These are phyloP conservation scores for Xylaria sp. DNA, from an alignment of 2,329 filamentous ascomycete species.

Conservation along the genomic window DNA sequence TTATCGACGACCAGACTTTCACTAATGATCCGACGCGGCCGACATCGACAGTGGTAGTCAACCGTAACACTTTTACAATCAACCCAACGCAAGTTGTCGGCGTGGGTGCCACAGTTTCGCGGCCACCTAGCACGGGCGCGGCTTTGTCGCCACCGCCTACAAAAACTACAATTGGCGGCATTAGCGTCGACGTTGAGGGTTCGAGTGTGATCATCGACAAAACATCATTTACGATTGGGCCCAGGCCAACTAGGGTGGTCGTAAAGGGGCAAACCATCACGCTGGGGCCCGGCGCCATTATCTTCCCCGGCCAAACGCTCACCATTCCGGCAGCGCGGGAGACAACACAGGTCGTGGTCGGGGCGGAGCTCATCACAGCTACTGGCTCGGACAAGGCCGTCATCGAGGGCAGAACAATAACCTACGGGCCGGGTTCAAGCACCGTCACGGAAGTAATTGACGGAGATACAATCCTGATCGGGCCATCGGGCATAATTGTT, in stretches of 20 bases:
- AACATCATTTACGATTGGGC: constrained; percentile 50
- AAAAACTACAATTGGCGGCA: constrained; percentile 46
- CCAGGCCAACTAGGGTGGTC: constrained; percentile 44
- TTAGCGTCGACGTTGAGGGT: constrained; percentile 50
- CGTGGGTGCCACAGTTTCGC: constrained; percentile 50
- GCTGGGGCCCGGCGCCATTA: constrained; percentile 41
- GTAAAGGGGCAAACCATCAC: constrained; percentile 36
- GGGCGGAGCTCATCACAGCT: constrained; percentile 54
- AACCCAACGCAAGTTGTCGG: constrained; percentile 53
- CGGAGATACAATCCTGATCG: constrained; percentile 58
- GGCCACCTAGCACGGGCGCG: constrained; percentile 46
- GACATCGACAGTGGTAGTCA: constrained; percentile 49
- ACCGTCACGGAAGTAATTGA: constrained; percentile 49
- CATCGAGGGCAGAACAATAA: constrained; percentile 51
- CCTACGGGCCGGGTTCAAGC: constrained; percentile 48
- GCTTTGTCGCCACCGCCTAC: constrained; percentile 45
- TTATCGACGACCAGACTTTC: constrained; percentile 55
- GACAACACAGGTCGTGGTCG: constrained; percentile 52
- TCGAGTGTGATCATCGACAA: constrained; percentile 50
- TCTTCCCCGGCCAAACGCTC: constrained; percentile 46
- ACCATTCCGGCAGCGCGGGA: constrained; percentile 42
- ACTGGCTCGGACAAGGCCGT: constrained; percentile 49
- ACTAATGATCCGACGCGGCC: constrained; percentile 44
- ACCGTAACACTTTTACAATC: constrained; percentile 53
- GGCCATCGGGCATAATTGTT: constrained; percentile 50